phyloP scores from a whole-genome alignment of 2,329 filamentous ascomycete species.

The Penicillium sp. region DNA sequence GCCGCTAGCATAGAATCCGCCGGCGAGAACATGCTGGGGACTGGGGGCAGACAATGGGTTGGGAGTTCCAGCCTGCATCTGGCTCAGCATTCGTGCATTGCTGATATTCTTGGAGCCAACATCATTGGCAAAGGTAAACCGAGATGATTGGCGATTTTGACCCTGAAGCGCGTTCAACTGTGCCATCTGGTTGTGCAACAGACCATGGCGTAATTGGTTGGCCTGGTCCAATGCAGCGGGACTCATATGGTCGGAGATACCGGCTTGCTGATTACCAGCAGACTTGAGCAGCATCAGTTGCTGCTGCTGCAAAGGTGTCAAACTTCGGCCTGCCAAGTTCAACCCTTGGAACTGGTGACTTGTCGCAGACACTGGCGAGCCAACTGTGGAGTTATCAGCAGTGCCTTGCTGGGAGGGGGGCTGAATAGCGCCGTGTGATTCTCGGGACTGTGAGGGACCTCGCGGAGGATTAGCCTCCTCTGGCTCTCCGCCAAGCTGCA shows the following conservation, averaged over 20 bases:
- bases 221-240: constrained; percentile 43
- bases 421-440: constrained; percentile 68
- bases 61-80: constrained; percentile 45
- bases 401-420: constrained; percentile 72
- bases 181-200: constrained; percentile 50
- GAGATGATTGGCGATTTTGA: constrained; percentile 80
- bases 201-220: constrained; percentile 45
- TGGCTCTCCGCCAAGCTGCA: constrained; percentile 88
- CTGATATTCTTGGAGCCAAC: constrained; percentile 53
- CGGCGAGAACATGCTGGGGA: constrained; percentile 49
- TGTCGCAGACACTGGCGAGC: constrained; percentile 42
- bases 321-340: constrained; percentile 67
- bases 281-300: constrained; percentile 68
- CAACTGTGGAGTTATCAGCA: constrained; percentile 44
- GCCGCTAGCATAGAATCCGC: constrained; percentile 77
- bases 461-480: constrained; percentile 68
- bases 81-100: constrained; percentile 58
- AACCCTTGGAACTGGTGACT: constrained; percentile 54
- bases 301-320: constrained; percentile 80
- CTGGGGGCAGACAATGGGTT: constrained; percentile 42
- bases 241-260: constrained; percentile 49
- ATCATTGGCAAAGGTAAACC: constrained; percentile 86
- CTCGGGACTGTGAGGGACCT: constrained; percentile 50
- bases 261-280: constrained; percentile 60
- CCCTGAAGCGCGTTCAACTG: constrained; percentile 60